Evolutionary conservation across 2,329 filamentous ascomycete species (phyloP).

Genomic region (Diaporthe citriasiana): DNA sequence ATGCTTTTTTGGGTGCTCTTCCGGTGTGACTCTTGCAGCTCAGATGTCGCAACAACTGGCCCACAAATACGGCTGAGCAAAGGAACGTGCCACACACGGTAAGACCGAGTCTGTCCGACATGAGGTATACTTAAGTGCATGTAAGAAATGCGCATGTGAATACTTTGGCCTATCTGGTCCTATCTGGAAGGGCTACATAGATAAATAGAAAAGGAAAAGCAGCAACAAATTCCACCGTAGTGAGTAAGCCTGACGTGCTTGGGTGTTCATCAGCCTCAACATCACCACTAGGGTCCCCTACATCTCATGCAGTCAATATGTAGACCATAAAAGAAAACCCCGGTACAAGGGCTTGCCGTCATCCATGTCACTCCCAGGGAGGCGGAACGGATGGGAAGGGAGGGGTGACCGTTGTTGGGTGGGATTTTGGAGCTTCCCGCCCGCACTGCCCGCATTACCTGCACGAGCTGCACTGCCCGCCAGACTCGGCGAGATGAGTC

Average conservation of each 20-base stretch:
- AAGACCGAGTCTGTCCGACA: neutral
- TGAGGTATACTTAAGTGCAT: too few species aligned
- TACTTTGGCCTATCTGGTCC: neutral
- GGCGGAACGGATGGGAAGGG: neutral
- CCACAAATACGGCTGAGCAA: slow-evolving; percentile 5
- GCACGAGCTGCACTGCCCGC: neutral
- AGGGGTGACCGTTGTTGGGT: slow-evolving; percentile 26
- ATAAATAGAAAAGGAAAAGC: neutral
- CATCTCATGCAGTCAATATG: neutral
- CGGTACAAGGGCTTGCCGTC: neutral
- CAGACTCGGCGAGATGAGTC: slow-evolving; percentile 32
- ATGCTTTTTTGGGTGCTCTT: neutral
- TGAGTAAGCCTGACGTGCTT: neutral
- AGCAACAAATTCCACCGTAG: neutral
- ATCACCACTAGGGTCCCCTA: slow-evolving; percentile 16
- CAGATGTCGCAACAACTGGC: neutral
- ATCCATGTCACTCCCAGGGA: neutral
- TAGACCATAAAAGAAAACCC: neutral
- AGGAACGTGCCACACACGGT: neutral
- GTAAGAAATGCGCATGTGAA: neutral
- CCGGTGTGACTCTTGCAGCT: slow-evolving; percentile 18
- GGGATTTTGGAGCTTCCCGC: slow-evolving; percentile 28
- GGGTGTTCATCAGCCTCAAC: neutral
- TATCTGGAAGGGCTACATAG: neutral
- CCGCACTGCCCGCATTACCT: neutral